These are phyloP conservation scores for Talaromyces sp. DNA, from an alignment of 2,329 filamentous ascomycete species.

Conservation along the genomic window DNA sequence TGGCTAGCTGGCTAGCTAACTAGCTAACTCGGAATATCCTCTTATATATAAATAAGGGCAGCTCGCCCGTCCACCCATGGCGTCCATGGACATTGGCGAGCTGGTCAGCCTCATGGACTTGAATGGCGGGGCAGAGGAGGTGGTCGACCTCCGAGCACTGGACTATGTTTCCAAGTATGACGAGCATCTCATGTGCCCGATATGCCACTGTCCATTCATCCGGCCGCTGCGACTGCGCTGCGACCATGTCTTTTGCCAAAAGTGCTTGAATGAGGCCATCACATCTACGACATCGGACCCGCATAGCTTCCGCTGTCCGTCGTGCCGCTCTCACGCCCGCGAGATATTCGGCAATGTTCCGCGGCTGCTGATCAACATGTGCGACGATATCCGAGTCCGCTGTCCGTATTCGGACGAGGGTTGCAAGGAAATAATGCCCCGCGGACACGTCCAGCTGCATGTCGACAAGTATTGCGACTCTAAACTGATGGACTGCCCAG, in stretches of 20 bases:
- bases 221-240: constrained; percentile 55
- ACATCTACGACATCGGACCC: constrained; percentile 27
- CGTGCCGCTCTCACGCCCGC: constrained; percentile 48
- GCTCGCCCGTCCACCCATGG: constrained; percentile 3
- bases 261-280: constrained; percentile 52
- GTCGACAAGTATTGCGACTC: constrained; percentile 58
- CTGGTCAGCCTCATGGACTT: constrained; percentile 18
- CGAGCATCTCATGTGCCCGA: constrained; percentile 59
- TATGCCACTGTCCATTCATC: constrained; percentile 61
- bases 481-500: constrained; percentile 50
- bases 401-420: constrained; percentile 55
- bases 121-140: constrained; percentile 23
- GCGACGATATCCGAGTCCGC: constrained; percentile 57
- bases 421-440: constrained; percentile 50
- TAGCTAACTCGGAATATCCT: not conserved
- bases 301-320: constrained; percentile 49
- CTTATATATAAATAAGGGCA: constrained; percentile 6
- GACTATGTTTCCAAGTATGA: constrained; percentile 56
- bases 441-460: constrained; percentile 56
- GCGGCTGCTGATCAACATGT: constrained; percentile 56
- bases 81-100: constrained; percentile 28
- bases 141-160: constrained; percentile 53
- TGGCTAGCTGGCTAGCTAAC: not conserved
- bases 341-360: constrained; percentile 43
- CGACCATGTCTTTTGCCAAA: constrained; percentile 60